Conservation (phyloP, 331 rosid genomes). For the Telfairia occidentalis region DNA sequence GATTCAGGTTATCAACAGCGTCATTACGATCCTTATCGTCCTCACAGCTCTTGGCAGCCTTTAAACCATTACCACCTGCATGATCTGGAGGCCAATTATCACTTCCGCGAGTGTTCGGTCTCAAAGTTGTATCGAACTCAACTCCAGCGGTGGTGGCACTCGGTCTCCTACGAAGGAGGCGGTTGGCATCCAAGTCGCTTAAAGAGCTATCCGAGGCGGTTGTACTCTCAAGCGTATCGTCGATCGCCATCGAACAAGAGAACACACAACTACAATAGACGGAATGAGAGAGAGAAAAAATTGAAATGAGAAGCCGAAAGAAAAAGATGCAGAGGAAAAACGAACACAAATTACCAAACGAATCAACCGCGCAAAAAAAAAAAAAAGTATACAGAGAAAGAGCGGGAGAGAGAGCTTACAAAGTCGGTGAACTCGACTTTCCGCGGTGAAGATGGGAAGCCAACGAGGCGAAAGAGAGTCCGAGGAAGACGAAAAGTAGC, state of each 20-base stretch:
- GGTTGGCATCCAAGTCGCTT: conserved; percentile 35
- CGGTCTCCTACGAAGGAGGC: conserved; percentile 39
- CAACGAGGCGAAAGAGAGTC: not conserved
- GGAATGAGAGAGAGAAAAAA: not conserved
- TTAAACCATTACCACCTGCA: conserved; percentile 22
- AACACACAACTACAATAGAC: not conserved
- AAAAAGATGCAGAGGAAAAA: not conserved
- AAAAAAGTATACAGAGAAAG: not conserved
- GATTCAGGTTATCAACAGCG: conserved; percentile 17
- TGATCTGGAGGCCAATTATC: conserved; percentile 22
- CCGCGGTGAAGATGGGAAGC: not conserved
- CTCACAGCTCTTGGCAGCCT: conserved; percentile 15
- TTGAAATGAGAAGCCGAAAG: not conserved
- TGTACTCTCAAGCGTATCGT: conserved; percentile 28
- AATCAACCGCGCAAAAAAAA: not conserved
- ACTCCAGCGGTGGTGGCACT: conserved; percentile 4
- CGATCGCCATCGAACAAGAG: conserved; percentile 33
- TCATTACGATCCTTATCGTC: conserved; percentile 23
- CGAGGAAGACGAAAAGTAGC: not conserved
- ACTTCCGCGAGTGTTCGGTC: conserved; percentile 13
- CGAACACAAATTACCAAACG: not conserved
- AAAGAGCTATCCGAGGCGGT: conserved; percentile 13
- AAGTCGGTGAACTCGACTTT: not conserved
- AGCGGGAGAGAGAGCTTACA: not conserved
- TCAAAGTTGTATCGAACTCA: conserved; percentile 19